phyloP scores from a whole-genome alignment of 345 rosid genomes.

The Anastatica hierochuntica region DNA sequence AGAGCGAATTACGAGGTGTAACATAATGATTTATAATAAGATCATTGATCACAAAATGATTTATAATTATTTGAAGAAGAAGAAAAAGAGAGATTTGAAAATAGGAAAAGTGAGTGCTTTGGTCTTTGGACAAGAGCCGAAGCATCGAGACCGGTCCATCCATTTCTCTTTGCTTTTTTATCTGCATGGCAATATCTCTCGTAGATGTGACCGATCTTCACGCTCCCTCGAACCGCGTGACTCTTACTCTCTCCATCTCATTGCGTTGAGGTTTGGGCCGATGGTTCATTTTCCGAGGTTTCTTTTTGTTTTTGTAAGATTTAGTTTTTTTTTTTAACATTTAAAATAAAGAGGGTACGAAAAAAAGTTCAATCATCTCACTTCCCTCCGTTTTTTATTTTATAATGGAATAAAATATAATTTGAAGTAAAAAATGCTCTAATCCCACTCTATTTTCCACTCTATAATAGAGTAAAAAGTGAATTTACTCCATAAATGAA shows the following conservation, averaged over 20 bases:
- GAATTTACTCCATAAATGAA: no score
- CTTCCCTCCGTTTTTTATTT: no score
- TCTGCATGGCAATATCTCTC: slow-evolving; percentile 45
- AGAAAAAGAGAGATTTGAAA: no score
- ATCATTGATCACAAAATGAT: slow-evolving; percentile 26
- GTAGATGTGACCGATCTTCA: no score
- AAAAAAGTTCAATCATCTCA: no score
- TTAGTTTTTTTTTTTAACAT: no score
- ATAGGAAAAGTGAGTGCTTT: slow-evolving; percentile 27
- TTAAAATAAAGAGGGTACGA: no score
- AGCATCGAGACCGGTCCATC: slow-evolving; percentile 47
- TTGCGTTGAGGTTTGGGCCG: slow-evolving; percentile 15
- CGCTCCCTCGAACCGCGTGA: slow-evolving; percentile 32
- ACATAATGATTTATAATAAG: slow-evolving; percentile 23
- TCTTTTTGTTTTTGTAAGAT: slow-evolving; percentile 11
- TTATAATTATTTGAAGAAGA: no score
- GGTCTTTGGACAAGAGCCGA: slow-evolving; percentile 32
- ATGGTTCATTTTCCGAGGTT: slow-evolving; percentile 19
- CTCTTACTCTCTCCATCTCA: slow-evolving; percentile 3
- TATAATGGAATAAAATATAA: no score
- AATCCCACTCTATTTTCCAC: no score
- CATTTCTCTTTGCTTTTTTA: slow-evolving; percentile 26
- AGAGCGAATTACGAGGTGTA: slow-evolving; percentile 22
- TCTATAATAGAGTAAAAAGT: no score
- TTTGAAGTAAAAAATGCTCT: no score